Evolutionary conservation across 2,329 filamentous ascomycete species (phyloP), one percentile per base, ranked within the genome.

Genomic region (Penicillium sp.): DNA sequence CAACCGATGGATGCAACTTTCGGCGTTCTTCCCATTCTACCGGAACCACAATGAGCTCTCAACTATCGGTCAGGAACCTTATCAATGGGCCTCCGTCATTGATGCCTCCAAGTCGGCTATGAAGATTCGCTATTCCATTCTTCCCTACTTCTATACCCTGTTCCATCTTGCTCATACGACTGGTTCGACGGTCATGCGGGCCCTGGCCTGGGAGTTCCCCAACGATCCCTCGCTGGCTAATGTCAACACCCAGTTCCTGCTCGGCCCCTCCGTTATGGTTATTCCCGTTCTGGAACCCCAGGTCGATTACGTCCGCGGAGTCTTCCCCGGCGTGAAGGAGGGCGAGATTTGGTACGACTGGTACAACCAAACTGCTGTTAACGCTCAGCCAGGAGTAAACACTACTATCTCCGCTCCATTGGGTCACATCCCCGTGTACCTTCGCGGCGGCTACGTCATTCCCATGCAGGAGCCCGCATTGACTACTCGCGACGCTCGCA

Each of bases 1-100:
- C 75, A 84, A 84, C 54, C 81, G 89, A 21, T 92, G 88, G 87
- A 89, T 89, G 86, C 85, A 88, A 67, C 78, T 90, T 1, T 83
- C 80, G 0, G 88, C 88, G 11, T 91, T 92, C 79, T 91, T 91
- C 76, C 87, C 88, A 7, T 91, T 92, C 75, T 91, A 91, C 75
- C 81, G 89, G 26, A 92, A 92, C 73, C 89, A 93, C 78, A 92
- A 92, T 67, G 77, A 77, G 3, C 75, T 89, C 1, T 81, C 80
- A 0, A 83, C 85, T 11, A 80, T 80, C 50, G 70, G 83, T 0
- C 90, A 93, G 69, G 90, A 93, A 72, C 88, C 89, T 0, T 93
- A 90, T 67, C 69, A 82, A 16, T 92, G 89, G 89, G 77, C 77
- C 3, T 82, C 81, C 1, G 89, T 92, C 1, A 82, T 83, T 2